Base-by-base conservation (phyloP, 495 filamentous ascomycete species). In the Alectoria sarmentosa region DNA sequence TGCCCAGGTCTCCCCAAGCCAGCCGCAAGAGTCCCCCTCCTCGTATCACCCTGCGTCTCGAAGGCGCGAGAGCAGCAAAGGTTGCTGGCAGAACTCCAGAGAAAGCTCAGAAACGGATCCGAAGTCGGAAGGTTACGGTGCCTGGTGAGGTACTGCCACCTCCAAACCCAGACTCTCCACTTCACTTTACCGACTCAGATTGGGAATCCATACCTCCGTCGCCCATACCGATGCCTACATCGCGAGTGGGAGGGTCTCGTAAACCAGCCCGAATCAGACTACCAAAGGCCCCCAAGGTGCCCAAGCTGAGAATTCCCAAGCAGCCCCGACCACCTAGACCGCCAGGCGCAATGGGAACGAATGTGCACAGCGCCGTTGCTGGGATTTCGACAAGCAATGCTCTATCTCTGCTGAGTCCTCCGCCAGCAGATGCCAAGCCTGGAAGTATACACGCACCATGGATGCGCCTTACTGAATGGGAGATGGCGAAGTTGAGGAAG, bases 401-500 rank as follows among this genome's bases (percentile, higher is more conserved):
- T 9, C 77, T 96, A 56, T 88, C 90, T 0, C 78, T 87, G 65
- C 80, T 94, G 4, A 84, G 86, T 46, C 89, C 90, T 11, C 91
- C 92, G 3, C 92, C 92, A 0, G 80, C 85, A 38, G 86, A 93
- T 73, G 89, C 90, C 21, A 80, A 84, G 38, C 71, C 77, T 10
- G 94, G 94, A 23, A 91, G 89, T 69, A 77, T 84, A 64, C 85
- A 93, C 70, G 78, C 88, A 37, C 94, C 94, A 1, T 98, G 94
- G 94, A 80, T 93, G 66, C 88, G 91, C 61, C 81, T 98, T 46
- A 97, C 92, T 0, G 84, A 88, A 34, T 97, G 86, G 76, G 94
- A 98, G 69, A 91, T 98, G 77, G 92, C 91, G 5, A 87, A 86
- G 59, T 79, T 98, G 19, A 82, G 94, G 56, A 98, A 98, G 76